Percentiles rank a stretch among this genome's conserved stretches.
Conservation (phyloP, 1,139 yeast species). For the Yamadazyma taylorii region DNA sequence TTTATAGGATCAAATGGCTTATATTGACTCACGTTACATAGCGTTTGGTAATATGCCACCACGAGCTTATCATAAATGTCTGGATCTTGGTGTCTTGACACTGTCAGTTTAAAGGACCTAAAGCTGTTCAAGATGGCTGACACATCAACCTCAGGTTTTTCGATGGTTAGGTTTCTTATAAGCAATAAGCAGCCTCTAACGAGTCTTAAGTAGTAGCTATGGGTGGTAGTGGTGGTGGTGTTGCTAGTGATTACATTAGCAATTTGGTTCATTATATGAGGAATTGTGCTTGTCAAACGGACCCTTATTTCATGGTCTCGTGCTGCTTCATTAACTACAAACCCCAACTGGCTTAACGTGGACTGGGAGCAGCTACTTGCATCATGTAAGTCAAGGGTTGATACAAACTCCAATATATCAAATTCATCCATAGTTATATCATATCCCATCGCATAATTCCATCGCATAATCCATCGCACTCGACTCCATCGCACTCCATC, state of each 20-base stretch:
- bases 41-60: constrained; percentile 20
- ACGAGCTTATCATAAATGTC: constrained; percentile 17
- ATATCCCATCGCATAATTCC: too few species aligned
- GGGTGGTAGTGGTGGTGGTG: too few species aligned
- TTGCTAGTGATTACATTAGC: background rate
- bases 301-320: background rate
- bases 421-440: too few species aligned
- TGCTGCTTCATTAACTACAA: background rate
- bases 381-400: too few species aligned
- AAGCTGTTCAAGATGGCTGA: constrained; percentile 9
- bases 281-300: background rate
- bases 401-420: too few species aligned
- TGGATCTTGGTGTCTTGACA: background rate
- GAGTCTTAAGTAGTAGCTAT: constrained; percentile 15
- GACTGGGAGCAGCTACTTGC: too few species aligned
- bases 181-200: constrained; percentile 23
- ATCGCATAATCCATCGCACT: too few species aligned
- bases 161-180: constrained; percentile 18
- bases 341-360: background rate
- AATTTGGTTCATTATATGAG: background rate
- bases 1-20: constrained; percentile 5
- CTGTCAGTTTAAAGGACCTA: constrained; percentile 10
- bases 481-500: too few species aligned
- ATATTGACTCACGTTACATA: constrained; percentile 22
- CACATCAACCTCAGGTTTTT: constrained; percentile 5